Conservation (phyloP, 768 basidiomycete species). For the Lactarius pseudohatsudake region DNA sequence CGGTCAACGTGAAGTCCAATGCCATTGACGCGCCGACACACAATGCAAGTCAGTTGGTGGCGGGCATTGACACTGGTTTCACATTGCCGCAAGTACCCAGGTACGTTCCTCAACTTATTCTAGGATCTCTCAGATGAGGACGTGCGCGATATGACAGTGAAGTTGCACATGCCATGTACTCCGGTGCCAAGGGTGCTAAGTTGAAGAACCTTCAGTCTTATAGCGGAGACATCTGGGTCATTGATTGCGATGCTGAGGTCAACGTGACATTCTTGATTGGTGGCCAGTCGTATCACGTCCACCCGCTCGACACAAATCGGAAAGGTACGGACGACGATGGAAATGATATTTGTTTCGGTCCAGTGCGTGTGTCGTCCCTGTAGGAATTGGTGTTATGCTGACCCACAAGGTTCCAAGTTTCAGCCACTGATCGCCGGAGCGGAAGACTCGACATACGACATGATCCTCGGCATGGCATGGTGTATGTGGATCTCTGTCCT, state of each 20-base stretch:
- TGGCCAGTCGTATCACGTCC: slow-evolving; percentile 56
- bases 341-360: slow-evolving; percentile 38
- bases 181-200: slow-evolving; percentile 51
- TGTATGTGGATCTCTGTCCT: slow-evolving; percentile 40
- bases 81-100: slow-evolving; percentile 59
- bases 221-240: slow-evolving; percentile 54
- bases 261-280: slow-evolving; percentile 65
- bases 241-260: slow-evolving; percentile 64
- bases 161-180: slow-evolving; percentile 62
- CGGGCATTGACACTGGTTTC: slow-evolving; percentile 69
- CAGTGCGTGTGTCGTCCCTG: slow-evolving; percentile 24
- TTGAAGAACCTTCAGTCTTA: slow-evolving; percentile 39
- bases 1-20: slow-evolving; percentile 45
- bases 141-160: slow-evolving; percentile 35
- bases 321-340: slow-evolving; percentile 38
- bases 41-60: slow-evolving; percentile 58
- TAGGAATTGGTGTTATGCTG: not conserved
- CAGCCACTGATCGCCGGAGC: slow-evolving; percentile 62
- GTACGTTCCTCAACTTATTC: slow-evolving; percentile 33
- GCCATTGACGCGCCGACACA: slow-evolving; percentile 66
- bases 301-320: slow-evolving; percentile 59
- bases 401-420: slow-evolving; percentile 45
- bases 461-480: slow-evolving; percentile 73
- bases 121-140: not conserved
- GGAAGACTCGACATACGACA: slow-evolving; percentile 52